Evolutionary conservation across 2,329 filamentous ascomycete genomes (phyloP).

Genomic region (Fonsecaea monophora): DNA sequence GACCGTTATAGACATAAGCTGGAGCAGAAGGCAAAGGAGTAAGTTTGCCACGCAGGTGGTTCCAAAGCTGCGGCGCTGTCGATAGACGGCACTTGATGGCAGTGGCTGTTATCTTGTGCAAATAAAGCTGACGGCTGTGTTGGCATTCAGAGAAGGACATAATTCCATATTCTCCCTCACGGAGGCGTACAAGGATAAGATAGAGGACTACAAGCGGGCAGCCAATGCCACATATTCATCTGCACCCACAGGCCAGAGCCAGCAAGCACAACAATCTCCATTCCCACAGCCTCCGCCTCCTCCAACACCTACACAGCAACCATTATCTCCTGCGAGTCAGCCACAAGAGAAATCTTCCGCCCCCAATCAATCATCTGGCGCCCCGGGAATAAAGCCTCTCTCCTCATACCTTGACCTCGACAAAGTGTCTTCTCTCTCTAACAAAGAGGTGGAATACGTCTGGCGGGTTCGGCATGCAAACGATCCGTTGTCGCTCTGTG

Average conservation of each 20-base stretch:
- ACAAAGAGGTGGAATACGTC: constrained; percentile 81
- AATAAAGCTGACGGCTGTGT: background rate
- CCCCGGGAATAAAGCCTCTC: constrained; percentile 67
- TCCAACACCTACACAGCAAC: constrained; percentile 46
- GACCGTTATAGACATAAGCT: constrained; percentile 91
- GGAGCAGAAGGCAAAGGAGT: constrained; percentile 76
- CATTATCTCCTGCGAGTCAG: constrained; percentile 51
- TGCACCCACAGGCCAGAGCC: constrained; percentile 47
- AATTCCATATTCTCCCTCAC: constrained; percentile 67
- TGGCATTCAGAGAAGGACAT: constrained; percentile 64
- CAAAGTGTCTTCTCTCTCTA: constrained; percentile 75
- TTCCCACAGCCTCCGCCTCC: constrained; percentile 44
- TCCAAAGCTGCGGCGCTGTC: background rate
- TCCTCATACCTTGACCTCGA: constrained; percentile 76
- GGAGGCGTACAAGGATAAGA: constrained; percentile 83
- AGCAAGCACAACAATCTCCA: constrained; percentile 30
- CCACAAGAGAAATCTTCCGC: background rate
- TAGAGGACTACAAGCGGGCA: constrained; percentile 72
- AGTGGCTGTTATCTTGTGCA: constrained; percentile 42
- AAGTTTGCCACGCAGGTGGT: constrained; percentile 41
- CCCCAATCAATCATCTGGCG: constrained; percentile 20
- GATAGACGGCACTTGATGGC: background rate
- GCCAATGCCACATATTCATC: constrained; percentile 49
- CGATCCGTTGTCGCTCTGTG: constrained; percentile 78
- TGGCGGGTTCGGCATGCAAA: constrained; percentile 88